phyloP scores from a whole-genome alignment of 805 yeast genomes.

The Starmera dryadoides region DNA sequence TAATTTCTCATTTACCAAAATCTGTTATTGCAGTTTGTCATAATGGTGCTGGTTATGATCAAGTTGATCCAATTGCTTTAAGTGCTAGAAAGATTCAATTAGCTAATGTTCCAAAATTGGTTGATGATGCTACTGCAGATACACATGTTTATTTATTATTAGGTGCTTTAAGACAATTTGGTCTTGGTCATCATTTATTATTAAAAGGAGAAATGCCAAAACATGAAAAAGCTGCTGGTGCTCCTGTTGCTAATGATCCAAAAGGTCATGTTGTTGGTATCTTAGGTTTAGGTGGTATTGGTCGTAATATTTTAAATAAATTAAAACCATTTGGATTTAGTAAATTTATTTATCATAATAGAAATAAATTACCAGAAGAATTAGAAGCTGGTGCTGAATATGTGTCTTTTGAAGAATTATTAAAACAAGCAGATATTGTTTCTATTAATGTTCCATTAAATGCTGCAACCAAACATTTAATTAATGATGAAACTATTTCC shows the following conservation, averaged over 20 bases:
- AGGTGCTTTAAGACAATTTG: slow-evolving; percentile 64
- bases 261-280: slow-evolving; percentile 72
- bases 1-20: slow-evolving; percentile 46
- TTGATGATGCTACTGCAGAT: slow-evolving; percentile 66
- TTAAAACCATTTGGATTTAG: slow-evolving; percentile 71
- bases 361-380: slow-evolving; percentile 48
- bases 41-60: slow-evolving; percentile 75
- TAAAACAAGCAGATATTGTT: slow-evolving; percentile 58
- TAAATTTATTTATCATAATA: slow-evolving; percentile 66
- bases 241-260: slow-evolving; percentile 68
- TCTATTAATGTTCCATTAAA: slow-evolving; percentile 77
- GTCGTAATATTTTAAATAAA: slow-evolving; percentile 69
- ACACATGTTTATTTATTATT: slow-evolving; percentile 57
- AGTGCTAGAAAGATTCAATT: slow-evolving; percentile 48
- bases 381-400: slow-evolving; percentile 66
- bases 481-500: slow-evolving; percentile 50
- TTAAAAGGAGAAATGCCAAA: slow-evolving; percentile 57
- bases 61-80: slow-evolving; percentile 51
- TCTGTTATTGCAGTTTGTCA: slow-evolving; percentile 49
- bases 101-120: slow-evolving; percentile 61
- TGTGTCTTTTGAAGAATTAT: slow-evolving; percentile 62
- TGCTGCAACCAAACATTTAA: slow-evolving; percentile 58
- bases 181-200: slow-evolving; percentile 46
- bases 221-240: slow-evolving; percentile 45
- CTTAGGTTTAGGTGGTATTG: slow-evolving; percentile 87